Conservation (phyloP, 768 basidiomycete species). For the Fistulinella prunicolor region DNA sequence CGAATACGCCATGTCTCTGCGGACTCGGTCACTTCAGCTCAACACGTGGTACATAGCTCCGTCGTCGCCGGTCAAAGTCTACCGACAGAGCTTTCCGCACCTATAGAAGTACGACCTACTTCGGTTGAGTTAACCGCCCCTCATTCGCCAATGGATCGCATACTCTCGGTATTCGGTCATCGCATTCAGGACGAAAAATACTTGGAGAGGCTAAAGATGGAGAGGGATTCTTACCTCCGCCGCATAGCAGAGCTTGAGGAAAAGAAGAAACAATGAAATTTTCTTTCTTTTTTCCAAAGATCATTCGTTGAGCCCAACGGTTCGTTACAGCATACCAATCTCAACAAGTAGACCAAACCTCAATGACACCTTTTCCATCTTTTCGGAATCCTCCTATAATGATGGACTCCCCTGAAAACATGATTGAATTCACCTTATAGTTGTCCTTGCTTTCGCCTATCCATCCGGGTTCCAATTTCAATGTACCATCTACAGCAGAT, state of each 20-base stretch:
- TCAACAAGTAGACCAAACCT: conserved; percentile 47
- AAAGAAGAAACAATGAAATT: conserved; percentile 35
- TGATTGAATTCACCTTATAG: conserved; percentile 66
- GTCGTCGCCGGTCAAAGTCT: background rate
- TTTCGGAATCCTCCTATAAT: conserved; percentile 60
- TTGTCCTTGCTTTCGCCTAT: conserved; percentile 39
- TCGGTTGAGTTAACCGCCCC: background rate
- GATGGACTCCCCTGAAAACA: conserved; percentile 45
- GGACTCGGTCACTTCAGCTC: conserved; percentile 4
- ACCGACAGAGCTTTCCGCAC: background rate
- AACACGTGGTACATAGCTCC: background rate
- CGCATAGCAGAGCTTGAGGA: conserved; percentile 53
- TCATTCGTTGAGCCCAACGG: background rate
- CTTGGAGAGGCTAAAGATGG: conserved; percentile 51
- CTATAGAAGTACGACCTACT: conserved; percentile 16
- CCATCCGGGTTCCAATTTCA: conserved; percentile 48
- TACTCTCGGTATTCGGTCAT: conserved; percentile 34
- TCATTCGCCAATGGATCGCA: conserved; percentile 33
- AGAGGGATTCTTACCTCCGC: conserved; percentile 51
- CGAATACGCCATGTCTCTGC: conserved; percentile 57
- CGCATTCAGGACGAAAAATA: conserved; percentile 74
- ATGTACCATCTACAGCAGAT: conserved; percentile 35
- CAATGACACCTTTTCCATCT: conserved; percentile 59
- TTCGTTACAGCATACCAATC: background rate
- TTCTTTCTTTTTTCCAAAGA: background rate